A percentile compares a stretch with the other conserved stretches of the same genome.
These are phyloP conservation scores for Cystobasidium tubakii DNA, from an alignment of 768 basidiomycete species.

Conservation along the genomic window DNA sequence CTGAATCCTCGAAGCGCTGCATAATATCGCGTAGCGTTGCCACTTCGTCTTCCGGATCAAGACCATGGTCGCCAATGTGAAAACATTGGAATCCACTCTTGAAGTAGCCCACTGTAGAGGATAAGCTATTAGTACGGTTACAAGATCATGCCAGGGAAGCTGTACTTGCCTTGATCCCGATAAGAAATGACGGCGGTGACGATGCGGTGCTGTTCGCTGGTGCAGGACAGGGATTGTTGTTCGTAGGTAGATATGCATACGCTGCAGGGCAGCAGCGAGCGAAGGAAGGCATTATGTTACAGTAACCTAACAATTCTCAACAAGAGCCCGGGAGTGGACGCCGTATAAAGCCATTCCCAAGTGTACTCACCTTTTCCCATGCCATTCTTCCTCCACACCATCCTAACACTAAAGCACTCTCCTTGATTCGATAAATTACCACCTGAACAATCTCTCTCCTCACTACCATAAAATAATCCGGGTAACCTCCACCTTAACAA, in stretches of 20 bases:
- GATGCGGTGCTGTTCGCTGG: neutral
- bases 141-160: neutral
- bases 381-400: slow-evolving; percentile 44
- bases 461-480: slow-evolving; percentile 42
- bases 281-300: neutral
- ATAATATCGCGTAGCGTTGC: slow-evolving; percentile 37
- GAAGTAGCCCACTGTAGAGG: slow-evolving; percentile 22
- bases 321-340: too few species aligned
- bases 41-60: slow-evolving; percentile 45
- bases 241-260: slow-evolving; percentile 3
- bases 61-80: slow-evolving; percentile 38
- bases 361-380: slow-evolving; percentile 41
- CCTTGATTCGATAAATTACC: slow-evolving; percentile 38
- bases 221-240: slow-evolving; percentile 64
- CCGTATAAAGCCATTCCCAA: too few species aligned
- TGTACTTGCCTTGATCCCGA: slow-evolving; percentile 40
- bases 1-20: slow-evolving; percentile 41
- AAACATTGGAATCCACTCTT: slow-evolving; percentile 45
- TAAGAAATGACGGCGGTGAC: slow-evolving; percentile 30
- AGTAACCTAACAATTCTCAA: too few species aligned
- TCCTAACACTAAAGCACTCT: slow-evolving; percentile 43
- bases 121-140: too few species aligned
- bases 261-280: slow-evolving; percentile 13
- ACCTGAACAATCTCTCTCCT: slow-evolving; percentile 28
- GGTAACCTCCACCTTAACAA: slow-evolving; percentile 46